Evolutionary conservation across 1,139 yeast species (phyloP), one percentile per base, ranked within the genome.

Genomic region (Lodderomyces margitis): DNA sequence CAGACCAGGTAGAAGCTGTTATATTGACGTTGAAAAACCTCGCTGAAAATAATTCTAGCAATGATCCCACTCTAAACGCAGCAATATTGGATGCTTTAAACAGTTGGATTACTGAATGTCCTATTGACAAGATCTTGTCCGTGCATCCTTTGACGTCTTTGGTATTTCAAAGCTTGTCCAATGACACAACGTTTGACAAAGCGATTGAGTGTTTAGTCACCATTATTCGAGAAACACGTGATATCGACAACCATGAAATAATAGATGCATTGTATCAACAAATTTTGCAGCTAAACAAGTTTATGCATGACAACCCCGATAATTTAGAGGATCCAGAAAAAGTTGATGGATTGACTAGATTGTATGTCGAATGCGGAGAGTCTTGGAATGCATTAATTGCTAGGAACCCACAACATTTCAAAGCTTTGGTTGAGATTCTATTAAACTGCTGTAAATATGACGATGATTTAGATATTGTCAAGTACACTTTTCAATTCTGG

Each of bases 401-500:
- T 6, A 81, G 81, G 54, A 70, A 78, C 45, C 95, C 97, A 0
- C 64, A 66, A 38, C 77, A 75, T 43, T 92, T 88, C 64, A 74
- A 78, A 48, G 84, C 87, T 2, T 67, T 92, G 53, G 94, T 89
- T n/a, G 81, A 80, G 46, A 80, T 87, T 8, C 64, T 91, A 27
- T 70, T 88, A 36, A 80, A 80, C 40, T 75, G 85, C 46, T 61
- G 69, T 47, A 69, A 84, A 17, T 75, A 75, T 50, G 86, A 83
- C 37, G 86, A 82, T 38, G 97, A 91, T 61, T 74, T 92, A 56
- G 98, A 91, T 56, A 81, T 89, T 44, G 94, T 88, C 30, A 83
- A 86, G 57, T 89, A 87, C 61, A 87, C 98, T 0, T 94, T 92
- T 63, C 82, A 87, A 53, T 92, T 92, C 62, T 91, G 98, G 96